Evolutionary conservation across 148 eudicot genomes (phyloP).

Genomic region (Persicaria maculosa): DNA sequence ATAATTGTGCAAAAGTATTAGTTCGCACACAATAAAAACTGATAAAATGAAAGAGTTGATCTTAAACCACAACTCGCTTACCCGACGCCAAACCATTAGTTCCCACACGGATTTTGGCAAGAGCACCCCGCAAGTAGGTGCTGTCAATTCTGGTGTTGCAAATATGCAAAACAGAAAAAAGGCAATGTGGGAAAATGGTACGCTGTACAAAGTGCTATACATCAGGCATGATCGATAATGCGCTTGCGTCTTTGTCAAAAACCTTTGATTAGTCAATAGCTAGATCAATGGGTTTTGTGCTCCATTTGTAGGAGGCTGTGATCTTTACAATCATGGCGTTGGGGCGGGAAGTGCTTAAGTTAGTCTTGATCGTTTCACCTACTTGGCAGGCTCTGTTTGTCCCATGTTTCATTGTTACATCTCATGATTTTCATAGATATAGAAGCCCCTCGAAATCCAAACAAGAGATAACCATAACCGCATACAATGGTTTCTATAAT

Average conservation of each 20-base stretch:
- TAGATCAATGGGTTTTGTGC: constrained; percentile 25
- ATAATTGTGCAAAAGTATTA: too few relatives aligned
- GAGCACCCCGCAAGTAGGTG: too few relatives aligned
- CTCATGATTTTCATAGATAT: not conserved
- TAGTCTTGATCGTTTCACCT: constrained; percentile 32
- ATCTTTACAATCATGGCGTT: constrained; percentile 25
- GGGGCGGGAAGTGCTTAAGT: constrained; percentile 84
- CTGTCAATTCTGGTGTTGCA: constrained; percentile 6
- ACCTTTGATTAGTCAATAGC: not conserved
- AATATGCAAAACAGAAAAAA: not conserved
- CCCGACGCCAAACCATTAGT: too few relatives aligned
- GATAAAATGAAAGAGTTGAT: too few relatives aligned
- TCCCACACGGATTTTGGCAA: too few relatives aligned
- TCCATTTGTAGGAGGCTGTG: constrained; percentile 46
- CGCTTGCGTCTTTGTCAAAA: not conserved
- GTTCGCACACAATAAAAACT: too few relatives aligned
- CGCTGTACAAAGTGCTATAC: constrained; percentile 10
- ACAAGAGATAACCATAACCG: too few relatives aligned
- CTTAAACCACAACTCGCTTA: too few relatives aligned
- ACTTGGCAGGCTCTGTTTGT: constrained; percentile 2
- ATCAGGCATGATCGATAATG: not conserved
- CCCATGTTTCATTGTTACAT: not conserved
- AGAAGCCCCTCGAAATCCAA: not conserved
- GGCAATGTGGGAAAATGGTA: not conserved
- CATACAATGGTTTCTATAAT: too few relatives aligned